A percentile compares a stretch with the other conserved stretches of the same genome.
These are phyloP conservation scores for Beauveria brongniartii DNA, from an alignment of 2,329 filamentous ascomycete species.

Conservation along the genomic window DNA sequence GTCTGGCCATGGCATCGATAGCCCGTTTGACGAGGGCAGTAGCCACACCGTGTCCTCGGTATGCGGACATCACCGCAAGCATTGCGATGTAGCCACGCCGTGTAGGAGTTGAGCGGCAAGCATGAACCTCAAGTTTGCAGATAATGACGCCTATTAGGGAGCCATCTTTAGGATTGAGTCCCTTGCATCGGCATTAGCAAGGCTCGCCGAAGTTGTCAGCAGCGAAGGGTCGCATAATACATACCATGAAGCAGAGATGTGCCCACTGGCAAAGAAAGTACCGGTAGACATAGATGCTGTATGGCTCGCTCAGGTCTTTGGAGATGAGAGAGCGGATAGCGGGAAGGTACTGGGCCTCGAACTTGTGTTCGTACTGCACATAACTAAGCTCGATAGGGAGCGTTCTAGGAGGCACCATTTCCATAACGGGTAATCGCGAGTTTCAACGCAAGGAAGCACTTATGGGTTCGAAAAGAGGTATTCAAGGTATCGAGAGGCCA, in stretches of 20 bases:
- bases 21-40: conserved; percentile 82
- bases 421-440: conserved; percentile 18
- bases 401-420: conserved; percentile 22
- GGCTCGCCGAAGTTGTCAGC: conserved; percentile 7
- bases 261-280: conserved; percentile 99
- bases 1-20: conserved; percentile 80
- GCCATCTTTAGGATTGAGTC: conserved; percentile 49
- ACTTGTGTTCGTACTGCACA: conserved; percentile 52
- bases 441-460: not conserved
- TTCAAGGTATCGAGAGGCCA: not conserved
- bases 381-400: conserved; percentile 45
- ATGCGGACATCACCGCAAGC: conserved; percentile 78
- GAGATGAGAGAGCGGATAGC: conserved; percentile 89
- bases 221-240: conserved; percentile 10
- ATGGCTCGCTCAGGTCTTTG: conserved; percentile 93
- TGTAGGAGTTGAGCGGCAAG: conserved; percentile 65
- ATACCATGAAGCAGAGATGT: conserved; percentile 90
- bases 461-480: not conserved
- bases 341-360: conserved; percentile 62
- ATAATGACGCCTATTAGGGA: conserved; percentile 83
- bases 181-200: conserved; percentile 30
- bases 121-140: conserved; percentile 87
- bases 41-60: conserved; percentile 79
- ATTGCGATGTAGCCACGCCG: conserved; percentile 95
- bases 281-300: conserved; percentile 98